Evolutionary conservation across 2,329 filamentous ascomycete genomes (phyloP).

Genomic region (Microsporum canis): DNA sequence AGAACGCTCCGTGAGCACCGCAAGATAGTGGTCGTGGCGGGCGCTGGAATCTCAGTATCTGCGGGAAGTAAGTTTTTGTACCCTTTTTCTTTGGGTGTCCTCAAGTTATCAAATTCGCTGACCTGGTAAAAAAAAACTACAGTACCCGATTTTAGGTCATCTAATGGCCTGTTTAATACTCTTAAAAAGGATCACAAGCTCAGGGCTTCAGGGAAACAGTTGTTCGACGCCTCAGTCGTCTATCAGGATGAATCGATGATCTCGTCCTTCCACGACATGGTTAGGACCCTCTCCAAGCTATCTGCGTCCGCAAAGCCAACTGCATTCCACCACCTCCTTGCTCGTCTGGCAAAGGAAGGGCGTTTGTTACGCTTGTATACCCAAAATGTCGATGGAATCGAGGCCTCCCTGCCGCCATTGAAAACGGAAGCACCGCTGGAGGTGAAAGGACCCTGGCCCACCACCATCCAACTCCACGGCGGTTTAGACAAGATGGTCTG

Average conservation of each 20-base stretch:
- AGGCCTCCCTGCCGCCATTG: conserved; percentile 70
- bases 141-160: conserved; percentile 94
- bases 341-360: conserved; percentile 75
- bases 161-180: conserved; percentile 76
- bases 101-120: conserved; percentile 11
- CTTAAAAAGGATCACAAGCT: conserved; percentile 79
- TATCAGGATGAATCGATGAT: conserved; percentile 88
- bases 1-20: conserved; percentile 73
- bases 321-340: conserved; percentile 83
- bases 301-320: conserved; percentile 70
- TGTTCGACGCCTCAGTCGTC: conserved; percentile 89
- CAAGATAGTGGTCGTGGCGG: conserved; percentile 93
- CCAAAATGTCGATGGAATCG: conserved; percentile 94
- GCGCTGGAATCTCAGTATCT: conserved; percentile 92
- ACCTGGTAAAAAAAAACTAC: conserved; percentile 12
- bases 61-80: conserved; percentile 60
- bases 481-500: conserved; percentile 94
- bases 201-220: conserved; percentile 83
- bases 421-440: conserved; percentile 70
- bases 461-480: conserved; percentile 85
- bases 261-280: conserved; percentile 89
- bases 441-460: conserved; percentile 81
- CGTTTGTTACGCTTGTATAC: conserved; percentile 84
- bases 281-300: conserved; percentile 71
- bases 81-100: conserved; percentile 6